Conservation (phyloP, 2,329 filamentous ascomycete genomes). For the Penicillium oxalicum region DNA sequence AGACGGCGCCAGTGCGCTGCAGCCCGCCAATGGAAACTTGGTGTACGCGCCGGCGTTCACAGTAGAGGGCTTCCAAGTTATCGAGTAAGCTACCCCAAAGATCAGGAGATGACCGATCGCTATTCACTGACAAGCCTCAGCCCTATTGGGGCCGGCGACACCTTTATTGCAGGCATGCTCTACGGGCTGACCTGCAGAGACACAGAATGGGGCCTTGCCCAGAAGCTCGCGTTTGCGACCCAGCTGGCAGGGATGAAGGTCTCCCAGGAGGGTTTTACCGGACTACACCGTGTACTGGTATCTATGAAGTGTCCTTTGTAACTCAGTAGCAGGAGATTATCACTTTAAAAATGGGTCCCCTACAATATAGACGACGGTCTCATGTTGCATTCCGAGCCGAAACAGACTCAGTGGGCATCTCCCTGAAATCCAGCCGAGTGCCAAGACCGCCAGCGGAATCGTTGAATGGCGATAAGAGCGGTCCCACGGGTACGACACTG, state of each 20-base stretch:
- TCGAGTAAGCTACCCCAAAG: constrained; percentile 51
- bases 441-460: no score
- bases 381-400: no score
- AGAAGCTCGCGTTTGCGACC: constrained; percentile 57
- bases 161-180: constrained; percentile 66
- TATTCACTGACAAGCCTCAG: constrained; percentile 38
- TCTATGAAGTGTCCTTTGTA: not conserved
- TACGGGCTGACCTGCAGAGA: constrained; percentile 52
- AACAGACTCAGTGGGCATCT: no score
- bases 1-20: constrained; percentile 47
- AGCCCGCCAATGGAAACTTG: constrained; percentile 28
- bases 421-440: no score
- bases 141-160: constrained; percentile 68
- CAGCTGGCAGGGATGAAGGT: constrained; percentile 64
- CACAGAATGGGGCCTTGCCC: constrained; percentile 45
- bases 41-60: constrained; percentile 43
- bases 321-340: not conserved
- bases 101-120: no score
- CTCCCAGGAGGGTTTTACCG: constrained; percentile 58
- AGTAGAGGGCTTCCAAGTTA: constrained; percentile 38
- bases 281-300: constrained; percentile 37
- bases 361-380: no score
- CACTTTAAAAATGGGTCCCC: no score
- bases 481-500: no score
- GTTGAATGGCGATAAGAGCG: no score